A percentile compares a stretch with the other conserved stretches of the same genome.
These are phyloP conservation scores for Astrephomene gubernaculifera DNA, from an alignment of 139 green algal species.

Conservation along the genomic window DNA sequence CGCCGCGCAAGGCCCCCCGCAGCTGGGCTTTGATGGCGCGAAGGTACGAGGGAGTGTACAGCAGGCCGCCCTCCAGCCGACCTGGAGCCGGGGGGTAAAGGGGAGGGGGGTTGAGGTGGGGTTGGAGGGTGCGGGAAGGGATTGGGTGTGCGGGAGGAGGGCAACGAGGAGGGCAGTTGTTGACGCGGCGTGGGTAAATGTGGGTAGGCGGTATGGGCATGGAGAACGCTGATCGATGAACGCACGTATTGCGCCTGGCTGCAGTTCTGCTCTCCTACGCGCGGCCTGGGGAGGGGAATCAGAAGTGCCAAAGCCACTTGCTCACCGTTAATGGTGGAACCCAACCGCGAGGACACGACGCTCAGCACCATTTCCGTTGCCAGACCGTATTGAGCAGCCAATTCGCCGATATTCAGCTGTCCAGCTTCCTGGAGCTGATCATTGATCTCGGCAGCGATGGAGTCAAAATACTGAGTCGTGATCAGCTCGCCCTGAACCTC, in stretches of 20 bases:
- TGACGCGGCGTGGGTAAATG: too few species aligned
- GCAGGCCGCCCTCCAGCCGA: conserved; percentile 77
- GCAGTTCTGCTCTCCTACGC: too few species aligned
- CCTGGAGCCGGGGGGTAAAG: conserved; percentile 48
- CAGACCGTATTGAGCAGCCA: conserved; percentile 86
- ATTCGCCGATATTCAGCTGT: conserved; percentile 76
- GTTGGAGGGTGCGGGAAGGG: neutral
- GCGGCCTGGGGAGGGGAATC: neutral
- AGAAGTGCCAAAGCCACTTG: neutral
- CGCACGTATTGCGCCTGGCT: too few species aligned
- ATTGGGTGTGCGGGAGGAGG: neutral
- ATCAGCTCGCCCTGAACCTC: conserved; percentile 93
- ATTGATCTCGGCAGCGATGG: conserved; percentile 77
- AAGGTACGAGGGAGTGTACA: conserved; percentile 90
- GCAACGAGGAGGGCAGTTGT: too few species aligned
- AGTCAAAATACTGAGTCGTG: conserved; percentile 85
- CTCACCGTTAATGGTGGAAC: conserved; percentile 62
- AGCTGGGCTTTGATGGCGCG: conserved; percentile 84
- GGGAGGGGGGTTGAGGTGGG: neutral
- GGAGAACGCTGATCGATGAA: too few species aligned
- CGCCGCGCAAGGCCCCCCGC: conserved; percentile 83
- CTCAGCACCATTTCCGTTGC: conserved; percentile 80
- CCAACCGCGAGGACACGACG: conserved; percentile 67
- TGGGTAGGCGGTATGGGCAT: too few species aligned
- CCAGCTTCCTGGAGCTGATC: conserved; percentile 70